A percentile compares a stretch with the other conserved stretches of the same genome.
Evolutionary conservation across 2,329 filamentous ascomycete species (phyloP).

Genomic region (Diplocarpon rosae): DNA sequence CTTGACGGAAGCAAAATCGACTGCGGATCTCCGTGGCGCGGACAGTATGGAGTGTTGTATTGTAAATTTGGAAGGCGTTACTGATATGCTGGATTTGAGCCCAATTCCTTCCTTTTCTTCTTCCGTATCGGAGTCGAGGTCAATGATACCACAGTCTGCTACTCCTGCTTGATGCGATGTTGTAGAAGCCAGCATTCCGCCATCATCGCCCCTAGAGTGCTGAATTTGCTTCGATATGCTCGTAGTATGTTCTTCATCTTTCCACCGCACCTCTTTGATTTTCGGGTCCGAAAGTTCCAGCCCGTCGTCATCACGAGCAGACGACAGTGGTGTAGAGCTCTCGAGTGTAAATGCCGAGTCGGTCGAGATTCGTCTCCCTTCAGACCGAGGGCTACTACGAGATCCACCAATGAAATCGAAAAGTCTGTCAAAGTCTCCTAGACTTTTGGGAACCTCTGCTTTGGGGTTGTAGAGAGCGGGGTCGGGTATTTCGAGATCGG

Average conservation of each 20-base stretch:
- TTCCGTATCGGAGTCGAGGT: conserved; percentile 30
- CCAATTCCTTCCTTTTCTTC: not conserved
- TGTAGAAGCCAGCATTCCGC: conserved; percentile 1
- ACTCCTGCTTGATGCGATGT: not conserved
- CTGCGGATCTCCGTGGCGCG: not conserved
- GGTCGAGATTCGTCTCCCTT: conserved; percentile 3
- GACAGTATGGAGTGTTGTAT: not conserved
- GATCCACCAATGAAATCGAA: conserved; percentile 14
- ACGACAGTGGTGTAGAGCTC: conserved; percentile 11
- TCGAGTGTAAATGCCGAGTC: conserved; percentile 6
- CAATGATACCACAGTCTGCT: conserved; percentile 1
- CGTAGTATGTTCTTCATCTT: conserved; percentile 8
- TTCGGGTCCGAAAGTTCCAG: conserved; percentile 1
- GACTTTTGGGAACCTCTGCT: conserved; percentile 4
- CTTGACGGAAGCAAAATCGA: conserved; percentile 4
- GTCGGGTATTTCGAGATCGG: conserved; percentile 2
- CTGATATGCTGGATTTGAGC: not conserved
- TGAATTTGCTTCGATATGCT: conserved; percentile 1
- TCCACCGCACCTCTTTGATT: conserved; percentile 18
- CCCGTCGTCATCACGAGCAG: conserved; percentile 8
- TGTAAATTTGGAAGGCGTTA: not conserved
- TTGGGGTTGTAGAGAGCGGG: conserved; percentile 10
- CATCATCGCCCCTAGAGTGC: not conserved
- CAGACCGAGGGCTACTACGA: conserved; percentile 2
- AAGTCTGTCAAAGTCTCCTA: conserved; percentile 20